Base-by-base conservation (phyloP, 1,284 basidiomycete genomes). In the Sphagnurus paluster region DNA sequence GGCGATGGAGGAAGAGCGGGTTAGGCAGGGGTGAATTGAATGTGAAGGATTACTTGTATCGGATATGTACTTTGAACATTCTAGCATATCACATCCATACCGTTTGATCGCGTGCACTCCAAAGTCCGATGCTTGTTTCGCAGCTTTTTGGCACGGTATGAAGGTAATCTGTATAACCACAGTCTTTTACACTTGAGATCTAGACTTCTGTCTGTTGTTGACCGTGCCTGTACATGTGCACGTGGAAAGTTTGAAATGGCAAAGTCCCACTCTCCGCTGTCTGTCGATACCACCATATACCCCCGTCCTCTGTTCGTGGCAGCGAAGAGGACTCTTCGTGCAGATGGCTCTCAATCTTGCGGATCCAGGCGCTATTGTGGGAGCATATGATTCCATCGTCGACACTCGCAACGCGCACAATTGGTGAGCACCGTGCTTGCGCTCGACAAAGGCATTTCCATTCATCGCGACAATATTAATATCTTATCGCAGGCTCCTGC, bases 1-100 rank as follows among this genome's bases (percentile, higher is more conserved):
- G 10, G 77, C 76, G 2, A 52, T 77, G 3, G 70, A 76, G 46
- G 73, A 77, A 37, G 42, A 32, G 17, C 28, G 21, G 29, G 32
- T 24, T 24, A 16, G 19, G 28, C 33, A 42, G n/a, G 11, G 23
- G 16, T 17, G 14, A 10, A 34, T 4, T 2, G 7, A 6, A 5
- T 13, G 32, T 5, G 32, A 8, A 17, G 32, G 32, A n/a, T n/a
- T n/a, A n/a, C n/a, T n/a, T n/a, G n/a, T n/a, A n/a, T n/a, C 11
- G 25, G 25, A 17, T 6, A 34, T 34, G 8, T 17, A 17, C 16
- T 4, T 17, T 3, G 3, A 8, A 16, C 4, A 38, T 14, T 38
- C 10, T 38, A 3, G 24, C 21, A 14, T 38, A 38, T 34, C 32
- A 26, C 25, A 26, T 26, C 25, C 7, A 26, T 26, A 7, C 25